Base-by-base conservation (phyloP, 179 eudicot genomes). In the Nepenthes alata region DNA sequence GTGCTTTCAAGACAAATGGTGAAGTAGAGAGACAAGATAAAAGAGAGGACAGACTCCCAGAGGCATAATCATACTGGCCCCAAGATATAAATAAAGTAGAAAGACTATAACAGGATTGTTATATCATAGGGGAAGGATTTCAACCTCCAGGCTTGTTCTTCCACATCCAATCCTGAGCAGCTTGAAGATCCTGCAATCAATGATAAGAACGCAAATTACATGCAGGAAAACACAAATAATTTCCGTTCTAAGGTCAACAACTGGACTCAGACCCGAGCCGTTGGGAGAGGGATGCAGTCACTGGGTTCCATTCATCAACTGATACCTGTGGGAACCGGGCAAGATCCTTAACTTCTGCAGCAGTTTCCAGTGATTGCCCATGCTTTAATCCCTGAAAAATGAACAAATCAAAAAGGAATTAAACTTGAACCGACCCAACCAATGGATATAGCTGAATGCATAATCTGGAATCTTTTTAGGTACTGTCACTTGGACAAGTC, bases 121-220 rank as follows among this genome's bases (percentile, higher is more conserved):
- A 25, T 0, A 41, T 7, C 45, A 4, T 41, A 56, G 39, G 57
- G 63, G 65, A 57, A 56, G 15, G 37, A 12, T 60, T 37, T 60
- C 44, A 37, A 87, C 97, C 97, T 85, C 86, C 70, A 56, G 95
- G 72, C 64, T 83, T 88, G 74, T 69, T 82, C 70, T 81, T 86
- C 95, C 95, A 79, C 81, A 81, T 77, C 96, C 90, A 88, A 25
- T 88, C 91, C 72, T 82, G 96, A 48, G 87, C 57, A 13, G 75
- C 68, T 47, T 73, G 91, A 59, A 63, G 67, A 37, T 79, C 91
- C 94, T 85, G 77, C 67, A 67, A 13, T 44, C 70, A 36, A 52
- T 36, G 63, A 48, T 60, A 47, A 72, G 6, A 59, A 62, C 3
- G 25, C 25, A 50, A 52, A 53, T 54, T 6, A 37, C 10, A 4